Evolutionary conservation across 225 moss, liverwort and hornwort genomes (phyloP).

Genomic region (Asterella californica): DNA sequence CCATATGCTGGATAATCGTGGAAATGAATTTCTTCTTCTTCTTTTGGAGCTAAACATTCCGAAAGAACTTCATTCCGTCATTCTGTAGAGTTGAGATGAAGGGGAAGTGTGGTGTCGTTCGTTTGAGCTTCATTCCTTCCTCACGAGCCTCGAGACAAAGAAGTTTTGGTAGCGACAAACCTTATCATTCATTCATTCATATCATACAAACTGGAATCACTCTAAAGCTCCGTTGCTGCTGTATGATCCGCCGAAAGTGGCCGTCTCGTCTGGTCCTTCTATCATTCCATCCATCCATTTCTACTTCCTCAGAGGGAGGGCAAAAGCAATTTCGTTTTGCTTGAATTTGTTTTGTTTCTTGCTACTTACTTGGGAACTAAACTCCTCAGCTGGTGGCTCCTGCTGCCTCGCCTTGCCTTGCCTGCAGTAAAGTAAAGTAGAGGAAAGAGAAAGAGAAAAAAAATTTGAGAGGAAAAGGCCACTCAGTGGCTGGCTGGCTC

Average conservation of each 20-base stretch:
- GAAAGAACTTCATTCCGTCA: not conserved
- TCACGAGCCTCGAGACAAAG: not conserved
- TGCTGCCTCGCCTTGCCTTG: not conserved
- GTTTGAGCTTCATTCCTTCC: not conserved
- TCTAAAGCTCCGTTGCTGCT: not conserved
- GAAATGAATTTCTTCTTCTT: not conserved
- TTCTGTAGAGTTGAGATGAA: no score
- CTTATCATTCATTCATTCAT: slow-evolving; percentile 1
- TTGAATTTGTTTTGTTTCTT: not conserved
- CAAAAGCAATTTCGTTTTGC: not conserved
- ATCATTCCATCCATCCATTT: not conserved
- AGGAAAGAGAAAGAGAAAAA: no score
- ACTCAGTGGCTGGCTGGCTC: not conserved
- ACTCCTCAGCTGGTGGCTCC: not conserved
- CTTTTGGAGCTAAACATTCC: not conserved
- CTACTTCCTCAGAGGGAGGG: not conserved
- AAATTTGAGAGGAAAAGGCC: not conserved
- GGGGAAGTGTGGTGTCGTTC: no score
- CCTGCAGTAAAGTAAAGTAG: not conserved
- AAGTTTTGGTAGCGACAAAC: not conserved
- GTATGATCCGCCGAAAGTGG: not conserved
- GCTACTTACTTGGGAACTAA: not conserved
- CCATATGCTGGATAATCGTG: not conserved
- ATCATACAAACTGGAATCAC: not conserved
- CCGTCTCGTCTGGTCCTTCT: not conserved